Percentiles rank a stretch among this genome's conserved stretches.
phyloP scores from a whole-genome alignment of 345 rosid genomes.

The Lenwebbia sp. region DNA sequence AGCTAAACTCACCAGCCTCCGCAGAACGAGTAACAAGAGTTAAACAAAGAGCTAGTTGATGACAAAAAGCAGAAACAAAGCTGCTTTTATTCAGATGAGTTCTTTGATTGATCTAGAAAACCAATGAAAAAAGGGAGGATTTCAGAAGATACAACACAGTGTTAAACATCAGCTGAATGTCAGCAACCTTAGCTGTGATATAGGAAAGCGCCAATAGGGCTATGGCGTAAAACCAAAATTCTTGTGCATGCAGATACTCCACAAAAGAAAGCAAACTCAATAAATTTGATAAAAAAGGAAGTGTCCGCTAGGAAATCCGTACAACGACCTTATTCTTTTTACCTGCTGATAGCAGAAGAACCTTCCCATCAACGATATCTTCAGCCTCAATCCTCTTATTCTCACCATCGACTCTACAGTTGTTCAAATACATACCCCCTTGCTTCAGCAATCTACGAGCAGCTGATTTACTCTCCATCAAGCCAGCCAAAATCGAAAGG shows the following conservation, averaged over 20 bases:
- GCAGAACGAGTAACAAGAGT: not conserved
- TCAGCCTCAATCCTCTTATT: conserved; percentile 51
- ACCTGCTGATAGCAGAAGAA: conserved; percentile 87
- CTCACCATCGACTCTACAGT: conserved; percentile 68
- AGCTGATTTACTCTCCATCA: conserved; percentile 81
- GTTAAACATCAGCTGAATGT: not conserved
- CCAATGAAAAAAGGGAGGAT: not conserved
- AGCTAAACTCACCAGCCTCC: not conserved
- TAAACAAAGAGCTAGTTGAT: not conserved
- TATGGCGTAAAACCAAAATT: not conserved
- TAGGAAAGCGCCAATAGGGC: not conserved
- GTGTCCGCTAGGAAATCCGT: conserved; percentile 43
- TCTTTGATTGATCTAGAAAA: not conserved
- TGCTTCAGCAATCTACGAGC: conserved; percentile 80
- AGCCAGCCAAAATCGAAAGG: conserved; percentile 66
- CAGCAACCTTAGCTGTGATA: not conserved
- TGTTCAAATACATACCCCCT: conserved; percentile 95
- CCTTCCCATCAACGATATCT: conserved; percentile 82
- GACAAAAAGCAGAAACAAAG: not conserved
- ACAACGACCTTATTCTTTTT: conserved; percentile 90
- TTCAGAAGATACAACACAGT: not conserved
- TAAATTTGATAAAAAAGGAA: not conserved
- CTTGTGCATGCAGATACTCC: not conserved
- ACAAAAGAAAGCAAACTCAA: not conserved
- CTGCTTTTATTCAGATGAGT: not conserved